phyloP scores from a whole-genome alignment of 2,329 filamentous ascomycete species.

The Hypoxylon rubiginosum region DNA sequence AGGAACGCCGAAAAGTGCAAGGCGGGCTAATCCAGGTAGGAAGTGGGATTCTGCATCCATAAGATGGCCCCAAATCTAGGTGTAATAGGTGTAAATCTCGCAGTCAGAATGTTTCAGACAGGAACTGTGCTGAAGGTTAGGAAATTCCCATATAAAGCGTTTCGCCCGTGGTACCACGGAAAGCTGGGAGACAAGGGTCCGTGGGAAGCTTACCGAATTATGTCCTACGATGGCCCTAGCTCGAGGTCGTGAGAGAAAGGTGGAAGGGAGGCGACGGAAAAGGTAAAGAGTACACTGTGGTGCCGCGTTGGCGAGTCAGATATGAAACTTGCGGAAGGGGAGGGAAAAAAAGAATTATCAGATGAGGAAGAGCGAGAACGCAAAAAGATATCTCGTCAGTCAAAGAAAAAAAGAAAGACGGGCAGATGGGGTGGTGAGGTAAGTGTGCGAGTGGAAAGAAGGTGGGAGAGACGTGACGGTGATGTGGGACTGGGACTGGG shows the following conservation, averaged over 20 bases:
- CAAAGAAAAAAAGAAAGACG: slow-evolving; percentile 20
- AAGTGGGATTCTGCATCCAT: slow-evolving; percentile 48
- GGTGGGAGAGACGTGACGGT: slow-evolving; percentile 46
- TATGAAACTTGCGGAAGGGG: slow-evolving; percentile 7
- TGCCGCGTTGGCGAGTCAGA: slow-evolving; percentile 32
- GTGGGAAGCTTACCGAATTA: slow-evolving; percentile 43
- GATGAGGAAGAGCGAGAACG: slow-evolving; percentile 34
- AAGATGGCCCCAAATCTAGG: slow-evolving; percentile 43
- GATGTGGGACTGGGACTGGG: slow-evolving; percentile 45
- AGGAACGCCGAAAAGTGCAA: slow-evolving; percentile 50
- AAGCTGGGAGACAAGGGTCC: slow-evolving; percentile 43
- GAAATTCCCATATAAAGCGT: slow-evolving; percentile 38
- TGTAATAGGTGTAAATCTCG: slow-evolving; percentile 44
- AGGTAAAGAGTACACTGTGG: slow-evolving; percentile 13
- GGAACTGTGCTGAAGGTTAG: slow-evolving; percentile 41
- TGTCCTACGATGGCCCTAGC: slow-evolving; percentile 38
- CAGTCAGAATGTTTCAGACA: slow-evolving; percentile 45
- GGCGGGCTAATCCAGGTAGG: slow-evolving; percentile 45
- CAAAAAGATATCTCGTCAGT: slow-evolving; percentile 41
- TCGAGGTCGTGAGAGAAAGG: slow-evolving; percentile 37
- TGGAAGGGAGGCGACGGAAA: slow-evolving; percentile 31
- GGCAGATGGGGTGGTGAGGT: slow-evolving; percentile 30
- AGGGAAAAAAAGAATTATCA: slow-evolving; percentile 21
- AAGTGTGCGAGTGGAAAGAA: slow-evolving; percentile 38
- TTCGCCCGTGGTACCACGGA: slow-evolving; percentile 44